A percentile compares a stretch with the other conserved stretches of the same genome.
Evolutionary conservation across 257 asterid genomes (phyloP).

Genomic region (Plantago ovata): DNA sequence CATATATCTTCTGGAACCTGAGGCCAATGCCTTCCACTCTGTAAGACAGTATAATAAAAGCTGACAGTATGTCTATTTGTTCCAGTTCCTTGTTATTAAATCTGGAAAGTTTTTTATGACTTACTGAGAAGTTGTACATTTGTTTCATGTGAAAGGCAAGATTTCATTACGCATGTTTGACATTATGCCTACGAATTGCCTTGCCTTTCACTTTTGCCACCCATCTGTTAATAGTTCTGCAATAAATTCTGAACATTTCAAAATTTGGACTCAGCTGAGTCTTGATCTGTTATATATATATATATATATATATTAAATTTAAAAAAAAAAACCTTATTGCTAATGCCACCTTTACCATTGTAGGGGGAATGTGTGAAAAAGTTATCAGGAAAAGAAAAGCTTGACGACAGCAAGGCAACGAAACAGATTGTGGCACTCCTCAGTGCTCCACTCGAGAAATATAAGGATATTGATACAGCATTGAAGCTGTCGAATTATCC

Average conservation of each 20-base stretch:
- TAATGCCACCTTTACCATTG: constrained; percentile 14
- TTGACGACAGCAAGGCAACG: constrained; percentile 78
- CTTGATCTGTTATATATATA: not conserved
- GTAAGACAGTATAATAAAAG: constrained; percentile 4
- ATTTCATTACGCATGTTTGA: not conserved
- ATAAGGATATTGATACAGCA: constrained; percentile 90
- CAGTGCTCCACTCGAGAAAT: constrained; percentile 96
- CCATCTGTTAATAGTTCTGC: not conserved
- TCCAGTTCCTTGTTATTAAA: constrained; percentile 8
- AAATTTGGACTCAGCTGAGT: not conserved
- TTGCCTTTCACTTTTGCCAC: not conserved
- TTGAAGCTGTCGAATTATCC: constrained; percentile 91
- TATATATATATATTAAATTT: no score
- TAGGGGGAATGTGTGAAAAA: constrained; percentile 91
- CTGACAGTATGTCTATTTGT: not conserved
- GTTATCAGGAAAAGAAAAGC: constrained; percentile 83
- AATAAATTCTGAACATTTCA: not conserved
- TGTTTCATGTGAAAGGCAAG: constrained; percentile 1
- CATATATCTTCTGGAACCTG: not conserved
- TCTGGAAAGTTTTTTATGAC: constrained; percentile 7
- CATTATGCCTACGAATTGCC: not conserved
- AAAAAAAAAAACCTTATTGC: not conserved
- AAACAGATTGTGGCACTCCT: constrained; percentile 90
- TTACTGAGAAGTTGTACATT: not conserved
- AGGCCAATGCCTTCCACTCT: not conserved